A percentile compares a stretch with the other conserved stretches of the same genome.
These are phyloP conservation scores for Paraphoma chrysanthemicola DNA, from an alignment of 2,329 filamentous ascomycete genomes.

Conservation along the genomic window DNA sequence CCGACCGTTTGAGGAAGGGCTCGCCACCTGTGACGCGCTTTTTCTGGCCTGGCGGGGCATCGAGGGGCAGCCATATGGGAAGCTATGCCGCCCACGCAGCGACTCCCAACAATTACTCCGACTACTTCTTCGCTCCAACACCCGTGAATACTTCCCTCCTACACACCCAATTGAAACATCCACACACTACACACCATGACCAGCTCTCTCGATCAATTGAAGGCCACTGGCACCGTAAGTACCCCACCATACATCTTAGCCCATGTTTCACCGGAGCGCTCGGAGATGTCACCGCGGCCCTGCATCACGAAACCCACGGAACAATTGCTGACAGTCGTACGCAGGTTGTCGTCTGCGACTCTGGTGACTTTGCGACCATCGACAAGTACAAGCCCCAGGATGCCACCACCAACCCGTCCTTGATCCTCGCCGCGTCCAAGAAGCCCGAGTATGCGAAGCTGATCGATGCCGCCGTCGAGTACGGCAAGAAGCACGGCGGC, in stretches of 20 bases:
- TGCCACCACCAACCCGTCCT: slow-evolving; percentile 98
- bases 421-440: slow-evolving; percentile 98
- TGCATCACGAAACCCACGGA: slow-evolving; percentile 8
- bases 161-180: slow-evolving; percentile 4
- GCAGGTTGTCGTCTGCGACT: slow-evolving; percentile 95
- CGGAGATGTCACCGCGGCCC: slow-evolving; percentile 18
- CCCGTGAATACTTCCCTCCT: slow-evolving; percentile 2
- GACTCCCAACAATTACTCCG: slow-evolving; percentile 29
- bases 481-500: slow-evolving; percentile 78
- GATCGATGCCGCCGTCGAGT: slow-evolving; percentile 83
- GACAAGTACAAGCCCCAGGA: slow-evolving; percentile 99
- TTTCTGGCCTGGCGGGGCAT: slow-evolving; percentile 35
- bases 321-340: slow-evolving; percentile 11
- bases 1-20: slow-evolving; percentile 24
- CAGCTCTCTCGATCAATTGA: slow-evolving; percentile 93
- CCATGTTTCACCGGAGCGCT: slow-evolving; percentile 16
- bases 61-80: slow-evolving; percentile 25
- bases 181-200: slow-evolving; percentile 65
- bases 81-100: slow-evolving; percentile 25
- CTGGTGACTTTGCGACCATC: slow-evolving; percentile 85
- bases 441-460: slow-evolving; percentile 94
- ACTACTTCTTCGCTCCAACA: slow-evolving; percentile 4
- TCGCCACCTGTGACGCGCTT: slow-evolving; percentile 45
- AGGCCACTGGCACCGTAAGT: slow-evolving; percentile 94
- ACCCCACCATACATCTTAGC: slow-evolving; percentile 26